Evolutionary conservation across 352 stramenopile genomes (phyloP), one percentile per base, ranked within the genome.

Genomic region (Aphanomyces astaci): DNA sequence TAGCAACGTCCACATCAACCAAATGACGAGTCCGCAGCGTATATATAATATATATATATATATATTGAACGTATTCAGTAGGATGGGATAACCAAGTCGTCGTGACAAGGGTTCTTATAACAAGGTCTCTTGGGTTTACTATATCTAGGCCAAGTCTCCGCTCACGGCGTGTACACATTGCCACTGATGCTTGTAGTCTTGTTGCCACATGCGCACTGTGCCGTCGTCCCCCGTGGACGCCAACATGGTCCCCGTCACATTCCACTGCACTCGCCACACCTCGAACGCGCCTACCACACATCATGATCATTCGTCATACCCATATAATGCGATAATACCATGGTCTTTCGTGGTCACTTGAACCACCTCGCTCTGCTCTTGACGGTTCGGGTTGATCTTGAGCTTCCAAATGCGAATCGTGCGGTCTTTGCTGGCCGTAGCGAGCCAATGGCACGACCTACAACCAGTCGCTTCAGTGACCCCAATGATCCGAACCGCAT

Each of bases 191-290:
- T 95, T 77, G 64, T 94, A 91, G 74, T 98, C 89, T 72, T 82
- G 89, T 73, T 98, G 97, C 93, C 92, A 99, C 73, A 99, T 84
- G 54, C 92, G 82, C n/a, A 98, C 89, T 15, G 91, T 94, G 55
- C 95, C 95, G 60, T 96, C 88, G 75, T 99, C 96, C 7, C 95
- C 92, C 2, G 87, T 96, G 51, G 86, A 96, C 31, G 93, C 93
- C 53, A 99, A 74, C 71, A 98, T 96, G 15, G 94, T 98, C 27
- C 96, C 96, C 10, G 95, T 98, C 45, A 99, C 87, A 71, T 98
- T 98, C 94, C 94, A 99, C 75, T 98, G 89, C 56, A 97, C 96
- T 40, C 92, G 86, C 96, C 96, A 99, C 27, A 97, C 89, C 70
- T 98, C 85, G 72, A 79, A 92, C 75, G 89, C 80, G 75, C 91